A percentile compares a stretch with the other conserved stretches of the same genome.
Conservation (phyloP, 306 rosid genomes). For the Aeschynomene evenia region DNA sequence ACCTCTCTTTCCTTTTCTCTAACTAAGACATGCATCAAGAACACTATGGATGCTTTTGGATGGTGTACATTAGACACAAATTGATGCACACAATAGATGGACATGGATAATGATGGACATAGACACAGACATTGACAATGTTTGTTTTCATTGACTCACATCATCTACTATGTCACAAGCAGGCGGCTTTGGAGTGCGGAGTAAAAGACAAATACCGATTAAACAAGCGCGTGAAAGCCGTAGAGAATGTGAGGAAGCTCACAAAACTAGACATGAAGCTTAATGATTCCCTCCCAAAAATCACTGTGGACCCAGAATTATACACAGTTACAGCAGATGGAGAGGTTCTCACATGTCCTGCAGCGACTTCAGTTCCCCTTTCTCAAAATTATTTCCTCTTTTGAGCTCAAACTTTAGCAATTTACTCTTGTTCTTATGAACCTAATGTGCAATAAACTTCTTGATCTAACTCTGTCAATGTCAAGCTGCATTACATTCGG, state of each 20-base stretch:
- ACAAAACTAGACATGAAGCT: slow-evolving; percentile 88
- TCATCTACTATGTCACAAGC: slow-evolving; percentile 24
- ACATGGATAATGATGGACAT: too few species aligned
- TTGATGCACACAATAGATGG: too few species aligned
- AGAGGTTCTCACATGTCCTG: slow-evolving; percentile 64
- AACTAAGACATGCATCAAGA: too few species aligned
- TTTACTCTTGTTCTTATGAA: background rate
- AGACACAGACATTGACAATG: too few species aligned
- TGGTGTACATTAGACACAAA: too few species aligned
- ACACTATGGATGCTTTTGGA: too few species aligned
- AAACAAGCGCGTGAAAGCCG: slow-evolving; percentile 67
- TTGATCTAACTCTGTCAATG: too few species aligned
- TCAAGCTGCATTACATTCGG: too few species aligned
- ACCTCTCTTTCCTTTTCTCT: slow-evolving; percentile 25
- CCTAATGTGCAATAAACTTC: background rate
- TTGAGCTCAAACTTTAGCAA: slow-evolving; percentile 22
- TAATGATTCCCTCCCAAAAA: slow-evolving; percentile 73
- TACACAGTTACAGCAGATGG: slow-evolving; percentile 75
- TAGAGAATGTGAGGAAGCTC: slow-evolving; percentile 62
- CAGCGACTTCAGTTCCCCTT: slow-evolving; percentile 70
- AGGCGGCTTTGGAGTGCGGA: slow-evolving; percentile 59
- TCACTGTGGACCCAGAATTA: slow-evolving; percentile 84
- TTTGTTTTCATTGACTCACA: too few species aligned
- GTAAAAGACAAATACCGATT: slow-evolving; percentile 68
- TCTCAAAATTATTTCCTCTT: slow-evolving; percentile 85